Evolutionary conservation across 2,329 filamentous ascomycete species (phyloP).

Genomic region (Aaosphaeria pasadenensis): DNA sequence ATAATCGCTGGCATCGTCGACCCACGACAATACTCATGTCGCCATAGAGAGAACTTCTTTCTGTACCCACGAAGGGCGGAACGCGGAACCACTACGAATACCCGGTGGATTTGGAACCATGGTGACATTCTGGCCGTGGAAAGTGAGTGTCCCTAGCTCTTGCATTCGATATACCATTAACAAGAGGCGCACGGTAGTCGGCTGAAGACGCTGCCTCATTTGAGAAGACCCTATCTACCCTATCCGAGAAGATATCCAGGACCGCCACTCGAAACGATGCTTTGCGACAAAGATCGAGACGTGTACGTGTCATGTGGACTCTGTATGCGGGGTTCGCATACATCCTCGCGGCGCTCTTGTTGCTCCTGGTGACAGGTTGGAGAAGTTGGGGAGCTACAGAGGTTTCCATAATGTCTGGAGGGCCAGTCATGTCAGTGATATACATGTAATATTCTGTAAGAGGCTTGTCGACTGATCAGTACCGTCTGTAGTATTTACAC

Average conservation of each 20-base stretch:
- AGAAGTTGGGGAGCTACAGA: constrained; percentile 73
- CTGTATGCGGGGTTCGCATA: constrained; percentile 90
- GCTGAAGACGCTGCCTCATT: constrained; percentile 85
- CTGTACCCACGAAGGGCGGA: constrained; percentile 25
- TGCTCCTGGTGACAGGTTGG: constrained; percentile 81
- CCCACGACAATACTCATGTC: constrained; percentile 26
- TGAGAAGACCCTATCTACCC: constrained; percentile 80
- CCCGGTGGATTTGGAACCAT: constrained; percentile 43
- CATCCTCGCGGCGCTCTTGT: constrained; percentile 77
- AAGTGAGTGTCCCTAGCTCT: constrained; percentile 46
- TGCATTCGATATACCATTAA: constrained; percentile 7
- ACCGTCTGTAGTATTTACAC: constrained; percentile 66
- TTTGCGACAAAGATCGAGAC: constrained; percentile 68
- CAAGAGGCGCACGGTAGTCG: constrained; percentile 51
- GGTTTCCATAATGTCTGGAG: constrained; percentile 73
- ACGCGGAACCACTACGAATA: constrained; percentile 17
- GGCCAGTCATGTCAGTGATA: constrained; percentile 68
- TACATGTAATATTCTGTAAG: not conserved
- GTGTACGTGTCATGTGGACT: constrained; percentile 81
- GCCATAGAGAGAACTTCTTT: constrained; percentile 13
- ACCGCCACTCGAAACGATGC: constrained; percentile 71
- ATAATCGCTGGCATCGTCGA: not conserved
- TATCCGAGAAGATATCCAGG: constrained; percentile 78
- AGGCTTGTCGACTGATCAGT: not conserved
- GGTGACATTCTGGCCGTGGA: constrained; percentile 86